Evolutionary conservation across 768 basidiomycete species (phyloP).

Genomic region (Lactarius vividus): DNA sequence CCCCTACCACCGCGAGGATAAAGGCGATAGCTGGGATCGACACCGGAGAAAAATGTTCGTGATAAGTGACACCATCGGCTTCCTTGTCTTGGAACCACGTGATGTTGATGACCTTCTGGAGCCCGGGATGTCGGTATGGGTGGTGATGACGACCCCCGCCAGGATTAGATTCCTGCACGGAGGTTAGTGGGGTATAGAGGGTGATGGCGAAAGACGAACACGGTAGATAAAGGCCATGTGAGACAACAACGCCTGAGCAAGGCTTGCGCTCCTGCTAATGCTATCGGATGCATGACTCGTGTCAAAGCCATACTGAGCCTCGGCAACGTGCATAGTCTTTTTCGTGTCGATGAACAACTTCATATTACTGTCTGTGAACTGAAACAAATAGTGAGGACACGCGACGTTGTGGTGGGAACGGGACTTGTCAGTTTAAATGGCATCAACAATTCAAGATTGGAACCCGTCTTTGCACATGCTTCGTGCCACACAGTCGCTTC

Average conservation of each 20-base stretch:
- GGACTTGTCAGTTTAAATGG: neutral
- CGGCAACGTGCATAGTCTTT: neutral
- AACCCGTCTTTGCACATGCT: neutral
- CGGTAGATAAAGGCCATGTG: slow-evolving; percentile 9
- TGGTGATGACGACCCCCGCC: neutral
- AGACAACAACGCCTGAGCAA: neutral
- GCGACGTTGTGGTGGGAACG: neutral
- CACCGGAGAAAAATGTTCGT: slow-evolving; percentile 6
- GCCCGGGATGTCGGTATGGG: slow-evolving; percentile 13
- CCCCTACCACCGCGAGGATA: slow-evolving; percentile 14
- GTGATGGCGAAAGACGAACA: neutral
- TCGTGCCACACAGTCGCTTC: slow-evolving; percentile 1
- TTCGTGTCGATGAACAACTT: neutral
- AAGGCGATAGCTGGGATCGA: slow-evolving; percentile 8
- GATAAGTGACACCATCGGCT: neutral
- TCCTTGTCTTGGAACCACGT: slow-evolving; percentile 10
- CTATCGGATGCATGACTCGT: slow-evolving; percentile 5
- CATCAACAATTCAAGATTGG: neutral
- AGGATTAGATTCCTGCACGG: neutral
- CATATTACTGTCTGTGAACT: neutral
- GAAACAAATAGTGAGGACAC: neutral
- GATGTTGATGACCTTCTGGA: slow-evolving; percentile 16
- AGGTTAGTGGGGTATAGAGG: neutral
- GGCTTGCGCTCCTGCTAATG: slow-evolving; percentile 1
- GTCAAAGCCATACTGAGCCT: slow-evolving; percentile 13